Base-by-base conservation (phyloP, 345 rosid species). In the Physaria fendleri region DNA sequence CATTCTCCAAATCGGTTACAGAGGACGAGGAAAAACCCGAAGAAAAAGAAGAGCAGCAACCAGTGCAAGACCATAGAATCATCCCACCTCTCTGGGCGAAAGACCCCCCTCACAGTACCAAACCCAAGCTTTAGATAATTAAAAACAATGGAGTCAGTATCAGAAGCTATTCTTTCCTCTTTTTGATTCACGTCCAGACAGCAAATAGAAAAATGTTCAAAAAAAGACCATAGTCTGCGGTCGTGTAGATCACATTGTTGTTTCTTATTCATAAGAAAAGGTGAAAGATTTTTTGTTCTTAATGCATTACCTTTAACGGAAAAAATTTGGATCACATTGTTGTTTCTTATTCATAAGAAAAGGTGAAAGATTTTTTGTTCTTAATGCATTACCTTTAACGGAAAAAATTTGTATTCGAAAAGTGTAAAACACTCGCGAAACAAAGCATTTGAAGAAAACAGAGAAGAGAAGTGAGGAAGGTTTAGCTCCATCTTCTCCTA, bases 51-150 rank as follows among this genome's bases (percentile, higher is more conserved):
- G 82, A 76, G 50, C 49, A 51, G 18, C 49, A 4, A n/a, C 59
- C 56, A 6, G 66, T 74, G 46, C 80, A 66, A 59, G 85, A 79
- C 8, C 82, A 77, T 74, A 70, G 30, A 62, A 81, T 86, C 60
- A 59, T 64, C 61, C 93, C 97, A 12, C 98, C 94, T 33, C 16
- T 54, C 6, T 92, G 91, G 97, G 80, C 87, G 9, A 55, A 23
- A 43, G 82, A 80, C 62, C 39, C 68, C 21, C 66, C 87, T 50
- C 66, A 29, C 56, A 71, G 59, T 54, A 63, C 69, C 40, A 75
- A 82, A 46, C 73, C 95, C 32, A 84, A 80, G 61, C 82, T 82
- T 37, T 78, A 77, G 51, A 47, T 27, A 30, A 38, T 28, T 23
- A 22, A 23, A 45, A 16, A 40, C 51, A 45, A 40, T 60, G 60